Evolutionary conservation across 2,329 filamentous ascomycete species (phyloP).

Genomic region (Fusarium sterilihyphosum): DNA sequence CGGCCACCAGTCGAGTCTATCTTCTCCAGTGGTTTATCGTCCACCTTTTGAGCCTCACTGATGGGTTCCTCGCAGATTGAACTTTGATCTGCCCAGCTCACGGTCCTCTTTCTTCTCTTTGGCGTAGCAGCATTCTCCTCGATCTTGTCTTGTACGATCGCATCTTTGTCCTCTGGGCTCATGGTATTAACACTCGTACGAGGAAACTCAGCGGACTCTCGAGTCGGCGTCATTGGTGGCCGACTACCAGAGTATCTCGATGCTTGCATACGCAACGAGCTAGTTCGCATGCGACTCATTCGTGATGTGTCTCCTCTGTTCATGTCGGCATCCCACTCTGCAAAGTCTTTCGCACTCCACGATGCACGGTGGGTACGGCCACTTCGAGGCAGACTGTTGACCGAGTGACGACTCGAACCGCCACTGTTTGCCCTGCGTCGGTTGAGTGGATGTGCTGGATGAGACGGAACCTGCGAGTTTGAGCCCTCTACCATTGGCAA

Average conservation of each 20-base stretch:
- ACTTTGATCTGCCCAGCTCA: conserved; percentile 40
- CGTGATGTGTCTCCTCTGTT: conserved; percentile 45
- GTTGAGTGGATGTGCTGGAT: conserved; percentile 34
- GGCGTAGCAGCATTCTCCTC: conserved; percentile 27
- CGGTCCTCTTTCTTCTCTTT: conserved; percentile 33
- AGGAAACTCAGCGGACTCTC: conserved; percentile 43
- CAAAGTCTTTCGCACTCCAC: conserved; percentile 64
- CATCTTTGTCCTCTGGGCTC: conserved; percentile 27
- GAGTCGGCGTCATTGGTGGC: conserved; percentile 47
- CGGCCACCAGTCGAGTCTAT: conserved; percentile 16
- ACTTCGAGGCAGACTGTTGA: conserved; percentile 59
- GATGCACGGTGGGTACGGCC: conserved; percentile 61
- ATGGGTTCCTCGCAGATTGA: conserved; percentile 28
- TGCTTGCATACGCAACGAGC: conserved; percentile 45
- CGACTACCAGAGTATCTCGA: conserved; percentile 36
- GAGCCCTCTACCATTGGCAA: conserved; percentile 35
- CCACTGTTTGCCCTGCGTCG: conserved; percentile 56
- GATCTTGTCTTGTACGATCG: conserved; percentile 25
- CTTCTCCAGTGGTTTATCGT: conserved; percentile 27
- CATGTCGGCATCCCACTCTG: conserved; percentile 53
- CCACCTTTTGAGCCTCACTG: conserved; percentile 9
- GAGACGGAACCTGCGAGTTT: conserved; percentile 8
- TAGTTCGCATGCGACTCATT: conserved; percentile 44
- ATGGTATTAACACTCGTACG: conserved; percentile 14
- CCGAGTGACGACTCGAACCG: conserved; percentile 53